These are phyloP conservation scores for Lasiodiplodia sp. DNA, from an alignment of 2,329 filamentous ascomycete species.

Conservation along the genomic window DNA sequence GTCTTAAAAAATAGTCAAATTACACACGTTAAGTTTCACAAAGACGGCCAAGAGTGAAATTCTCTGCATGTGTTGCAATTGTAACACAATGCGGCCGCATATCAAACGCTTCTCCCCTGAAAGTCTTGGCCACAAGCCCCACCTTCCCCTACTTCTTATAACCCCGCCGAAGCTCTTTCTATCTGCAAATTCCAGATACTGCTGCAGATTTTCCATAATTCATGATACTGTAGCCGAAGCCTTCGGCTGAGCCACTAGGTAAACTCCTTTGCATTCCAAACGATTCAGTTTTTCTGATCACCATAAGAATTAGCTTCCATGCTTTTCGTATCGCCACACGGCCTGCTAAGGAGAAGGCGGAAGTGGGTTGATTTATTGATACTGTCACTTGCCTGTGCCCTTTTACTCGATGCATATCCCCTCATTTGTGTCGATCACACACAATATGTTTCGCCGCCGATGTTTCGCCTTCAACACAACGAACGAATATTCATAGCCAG, in stretches of 20 bases:
- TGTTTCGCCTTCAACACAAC: background rate
- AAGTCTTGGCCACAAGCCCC: background rate
- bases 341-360: slow-evolving; percentile 1
- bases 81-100: background rate
- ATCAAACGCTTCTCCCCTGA: slow-evolving; percentile 15
- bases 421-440: background rate
- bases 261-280: background rate
- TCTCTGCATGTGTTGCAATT: slow-evolving; percentile 4
- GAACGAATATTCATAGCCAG: slow-evolving; percentile 69
- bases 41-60: background rate
- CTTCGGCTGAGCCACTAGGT: background rate
- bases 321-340: background rate
- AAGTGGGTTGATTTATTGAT: slow-evolving; percentile 8
- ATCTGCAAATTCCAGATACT: background rate
- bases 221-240: background rate
- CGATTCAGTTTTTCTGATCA: background rate
- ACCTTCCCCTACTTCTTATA: background rate
- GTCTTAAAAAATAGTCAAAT: background rate
- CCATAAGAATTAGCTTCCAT: background rate
- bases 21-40: background rate
- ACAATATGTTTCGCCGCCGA: slow-evolving; percentile 1
- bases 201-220: background rate
- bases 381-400: background rate
- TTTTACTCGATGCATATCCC: slow-evolving; percentile 2
- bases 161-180: background rate